Evolutionary conservation across 192 early-diverging fungal genomes (phyloP).

Genomic region (Coemansia guatemalensis): DNA sequence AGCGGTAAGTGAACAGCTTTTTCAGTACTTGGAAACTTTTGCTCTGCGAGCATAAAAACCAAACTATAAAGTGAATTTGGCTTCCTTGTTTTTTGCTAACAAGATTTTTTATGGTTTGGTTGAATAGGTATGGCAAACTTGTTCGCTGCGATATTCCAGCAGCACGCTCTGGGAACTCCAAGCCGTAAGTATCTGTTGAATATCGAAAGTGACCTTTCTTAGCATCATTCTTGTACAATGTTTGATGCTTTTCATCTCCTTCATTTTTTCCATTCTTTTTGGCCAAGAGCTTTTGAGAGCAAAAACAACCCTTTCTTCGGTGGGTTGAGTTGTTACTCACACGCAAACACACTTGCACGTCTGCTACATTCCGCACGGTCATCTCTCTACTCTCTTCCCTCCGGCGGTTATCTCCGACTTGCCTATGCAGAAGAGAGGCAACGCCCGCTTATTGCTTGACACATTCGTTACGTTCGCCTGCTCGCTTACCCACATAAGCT

Average conservation of each 20-base stretch:
- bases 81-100: too few species aligned
- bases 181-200: slow-evolving; percentile 62
- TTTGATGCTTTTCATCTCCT: not conserved
- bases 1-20: not conserved
- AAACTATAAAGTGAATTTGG: too few species aligned
- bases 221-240: not conserved
- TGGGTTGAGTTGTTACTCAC: not conserved
- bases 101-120: too few species aligned
- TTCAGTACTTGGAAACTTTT: slow-evolving; percentile 1
- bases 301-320: not conserved
- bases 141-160: slow-evolving; percentile 87
- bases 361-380: not conserved
- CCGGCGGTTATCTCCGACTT: not conserved
- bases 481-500: not conserved
- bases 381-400: not conserved
- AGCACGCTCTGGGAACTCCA: slow-evolving; percentile 58
- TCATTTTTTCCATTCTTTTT: not conserved
- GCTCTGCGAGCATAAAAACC: not conserved
- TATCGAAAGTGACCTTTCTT: not conserved
- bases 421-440: not conserved
- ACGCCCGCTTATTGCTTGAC: not conserved
- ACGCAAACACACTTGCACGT: not conserved
- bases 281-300: not conserved
- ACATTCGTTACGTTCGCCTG: not conserved
- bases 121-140: slow-evolving; percentile 73